phyloP scores from a whole-genome alignment of 139 green algal species.

The Chlorella sp. region DNA sequence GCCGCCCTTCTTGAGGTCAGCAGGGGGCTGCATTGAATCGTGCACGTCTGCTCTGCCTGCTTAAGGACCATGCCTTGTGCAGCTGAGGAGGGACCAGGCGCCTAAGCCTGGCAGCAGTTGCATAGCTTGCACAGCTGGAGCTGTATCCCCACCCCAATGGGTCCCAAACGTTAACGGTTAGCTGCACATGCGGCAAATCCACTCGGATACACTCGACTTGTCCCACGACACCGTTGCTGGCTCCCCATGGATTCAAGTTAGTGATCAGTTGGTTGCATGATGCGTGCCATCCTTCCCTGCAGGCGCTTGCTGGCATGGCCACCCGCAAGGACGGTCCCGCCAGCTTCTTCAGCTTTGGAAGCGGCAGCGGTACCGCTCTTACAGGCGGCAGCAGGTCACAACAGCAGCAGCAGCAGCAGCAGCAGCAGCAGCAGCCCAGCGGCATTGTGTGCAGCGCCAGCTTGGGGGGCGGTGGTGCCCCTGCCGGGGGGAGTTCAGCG shows the following conservation, averaged over 20 bases:
- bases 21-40: background rate
- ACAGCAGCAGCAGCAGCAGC: slow-evolving; percentile 12
- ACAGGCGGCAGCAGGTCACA: background rate
- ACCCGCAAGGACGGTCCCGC: slow-evolving; percentile 34
- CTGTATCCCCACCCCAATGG: too few relatives aligned
- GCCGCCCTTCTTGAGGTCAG: background rate
- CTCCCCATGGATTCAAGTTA: too few relatives aligned
- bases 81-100: too few relatives aligned
- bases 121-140: background rate
- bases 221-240: too few relatives aligned
- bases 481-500: background rate
- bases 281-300: slow-evolving; percentile 3
- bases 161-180: too few relatives aligned
- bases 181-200: too few relatives aligned
- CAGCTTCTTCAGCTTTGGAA: slow-evolving; percentile 56
- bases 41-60: background rate
- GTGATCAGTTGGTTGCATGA: too few relatives aligned
- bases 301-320: slow-evolving; percentile 43
- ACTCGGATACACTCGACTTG: too few relatives aligned
- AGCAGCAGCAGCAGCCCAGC: slow-evolving; percentile 12
- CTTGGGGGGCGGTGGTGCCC: slow-evolving; percentile 12
- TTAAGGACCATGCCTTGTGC: background rate
- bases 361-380: slow-evolving; percentile 14
- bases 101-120: background rate
- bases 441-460: slow-evolving; percentile 22